A percentile compares a stretch with the other conserved stretches of the same genome.
These are phyloP conservation scores for Rhizophlyctis rosea DNA, from an alignment of 192 early-diverging fungal species.

Conservation along the genomic window DNA sequence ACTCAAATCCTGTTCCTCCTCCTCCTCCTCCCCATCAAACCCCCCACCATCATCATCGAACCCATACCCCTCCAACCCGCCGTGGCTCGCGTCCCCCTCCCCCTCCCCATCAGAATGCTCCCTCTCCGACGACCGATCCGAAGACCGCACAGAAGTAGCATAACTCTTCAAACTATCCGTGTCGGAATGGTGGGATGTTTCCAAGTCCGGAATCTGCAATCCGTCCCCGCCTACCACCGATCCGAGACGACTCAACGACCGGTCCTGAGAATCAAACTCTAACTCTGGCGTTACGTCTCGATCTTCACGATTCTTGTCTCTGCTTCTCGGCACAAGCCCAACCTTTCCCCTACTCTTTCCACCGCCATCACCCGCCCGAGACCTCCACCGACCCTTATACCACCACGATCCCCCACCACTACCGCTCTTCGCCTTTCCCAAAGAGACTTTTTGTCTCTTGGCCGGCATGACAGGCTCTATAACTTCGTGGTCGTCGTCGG, in stretches of 20 bases:
- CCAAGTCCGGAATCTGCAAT: background rate
- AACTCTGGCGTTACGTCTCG: background rate
- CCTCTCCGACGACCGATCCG: background rate
- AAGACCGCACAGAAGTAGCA: background rate
- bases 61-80: background rate
- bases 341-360: background rate
- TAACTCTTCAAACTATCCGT: constrained; percentile 2
- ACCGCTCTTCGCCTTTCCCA: background rate
- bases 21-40: background rate
- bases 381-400: constrained; percentile 1
- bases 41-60: background rate
- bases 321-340: background rate
- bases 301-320: background rate
- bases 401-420: background rate
- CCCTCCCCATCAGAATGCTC: background rate
- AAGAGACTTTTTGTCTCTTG: background rate
- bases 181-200: background rate
- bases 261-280: background rate
- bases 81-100: background rate
- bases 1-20: background rate
- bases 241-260: no score
- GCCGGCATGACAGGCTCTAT: no score
- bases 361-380: background rate
- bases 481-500: background rate
- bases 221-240: no score